Percentiles rank a stretch among this genome's conserved stretches.
phyloP scores from a whole-genome alignment of 2,329 filamentous ascomycete species.

The Penicillium sp. region DNA sequence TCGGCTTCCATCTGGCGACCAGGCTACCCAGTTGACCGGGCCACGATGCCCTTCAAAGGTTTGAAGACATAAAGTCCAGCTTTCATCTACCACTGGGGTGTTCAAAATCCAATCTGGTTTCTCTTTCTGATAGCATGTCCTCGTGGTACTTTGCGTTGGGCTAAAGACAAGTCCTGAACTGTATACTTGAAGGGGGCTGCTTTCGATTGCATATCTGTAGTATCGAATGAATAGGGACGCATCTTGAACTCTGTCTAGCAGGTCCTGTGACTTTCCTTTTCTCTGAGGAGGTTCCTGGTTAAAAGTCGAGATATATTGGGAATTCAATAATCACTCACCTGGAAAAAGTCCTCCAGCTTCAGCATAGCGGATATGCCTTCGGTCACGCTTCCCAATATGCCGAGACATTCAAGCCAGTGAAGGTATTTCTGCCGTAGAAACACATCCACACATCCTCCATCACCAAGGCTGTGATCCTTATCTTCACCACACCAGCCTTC shows the following conservation, averaged over 20 bases:
- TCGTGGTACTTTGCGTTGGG: constrained; percentile 5
- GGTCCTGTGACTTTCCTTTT: background rate
- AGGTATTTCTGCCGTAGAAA: constrained; percentile 22
- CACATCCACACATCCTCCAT: constrained; percentile 1
- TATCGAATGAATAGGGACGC: constrained; percentile 23
- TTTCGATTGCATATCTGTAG: constrained; percentile 20
- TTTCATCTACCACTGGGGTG: too few species aligned
- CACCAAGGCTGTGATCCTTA: constrained; percentile 7
- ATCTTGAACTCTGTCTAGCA: constrained; percentile 16
- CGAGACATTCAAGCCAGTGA: constrained; percentile 28
- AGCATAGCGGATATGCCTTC: constrained; percentile 12
- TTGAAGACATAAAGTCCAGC: too few species aligned
- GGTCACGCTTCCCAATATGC: constrained; percentile 16
- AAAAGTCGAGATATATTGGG: background rate
- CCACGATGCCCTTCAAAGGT: constrained; percentile 9
- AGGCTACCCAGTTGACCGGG: constrained; percentile 12
- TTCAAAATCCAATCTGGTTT: too few species aligned
- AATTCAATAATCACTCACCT: constrained; percentile 1
- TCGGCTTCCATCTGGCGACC: constrained; percentile 16
- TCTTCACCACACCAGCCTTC: background rate
- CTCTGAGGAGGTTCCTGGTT: background rate
- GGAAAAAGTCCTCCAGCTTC: constrained; percentile 16
- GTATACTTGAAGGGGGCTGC: constrained; percentile 25
- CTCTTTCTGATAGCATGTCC: too few species aligned
- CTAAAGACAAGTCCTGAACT: constrained; percentile 24